Evolutionary conservation across 2,329 filamentous ascomycete genomes (phyloP).

Genomic region (Geosmithia morbida): DNA sequence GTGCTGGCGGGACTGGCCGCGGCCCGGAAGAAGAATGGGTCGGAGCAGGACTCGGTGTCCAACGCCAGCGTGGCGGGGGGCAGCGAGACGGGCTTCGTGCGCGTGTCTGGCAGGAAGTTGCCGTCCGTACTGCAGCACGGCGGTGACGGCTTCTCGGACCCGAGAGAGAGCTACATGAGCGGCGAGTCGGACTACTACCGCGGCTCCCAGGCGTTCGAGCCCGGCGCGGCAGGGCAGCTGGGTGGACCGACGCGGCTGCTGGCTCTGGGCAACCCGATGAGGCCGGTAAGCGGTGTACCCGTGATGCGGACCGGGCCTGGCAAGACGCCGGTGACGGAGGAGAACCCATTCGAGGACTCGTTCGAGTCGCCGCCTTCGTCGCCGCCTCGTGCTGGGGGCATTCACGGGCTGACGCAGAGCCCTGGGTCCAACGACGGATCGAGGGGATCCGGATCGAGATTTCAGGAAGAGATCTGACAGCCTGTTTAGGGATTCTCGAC

Average conservation of each 20-base stretch:
- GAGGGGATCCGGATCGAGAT: slow-evolving; percentile 21
- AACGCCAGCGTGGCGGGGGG: slow-evolving; percentile 23
- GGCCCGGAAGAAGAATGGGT: slow-evolving; percentile 18
- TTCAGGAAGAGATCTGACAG: slow-evolving; percentile 24
- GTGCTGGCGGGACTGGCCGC: slow-evolving; percentile 25
- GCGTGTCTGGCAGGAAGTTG: slow-evolving; percentile 50
- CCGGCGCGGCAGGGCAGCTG: slow-evolving; percentile 16
- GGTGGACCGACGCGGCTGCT: too few species aligned
- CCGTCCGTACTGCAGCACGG: slow-evolving; percentile 47
- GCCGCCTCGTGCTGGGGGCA: slow-evolving; percentile 11
- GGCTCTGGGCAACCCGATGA: slow-evolving; percentile 42
- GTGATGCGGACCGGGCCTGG: slow-evolving; percentile 51
- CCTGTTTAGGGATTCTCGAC: slow-evolving; percentile 15
- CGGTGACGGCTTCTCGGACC: slow-evolving; percentile 47
- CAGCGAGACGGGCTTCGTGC: slow-evolving; percentile 48
- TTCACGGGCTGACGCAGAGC: too few species aligned
- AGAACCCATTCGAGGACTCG: slow-evolving; percentile 30
- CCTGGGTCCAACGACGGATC: slow-evolving; percentile 19
- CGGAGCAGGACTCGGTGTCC: slow-evolving; percentile 32
- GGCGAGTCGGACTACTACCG: slow-evolving; percentile 36
- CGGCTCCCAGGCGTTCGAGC: slow-evolving; percentile 32
- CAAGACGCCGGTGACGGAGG: slow-evolving; percentile 43
- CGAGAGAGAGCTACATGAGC: slow-evolving; percentile 25
- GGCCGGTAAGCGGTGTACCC: slow-evolving; percentile 44
- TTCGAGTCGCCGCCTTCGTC: slow-evolving; percentile 9